Evolutionary conservation across 768 basidiomycete species (phyloP).

Genomic region (Dacryopinax primogenitus): DNA sequence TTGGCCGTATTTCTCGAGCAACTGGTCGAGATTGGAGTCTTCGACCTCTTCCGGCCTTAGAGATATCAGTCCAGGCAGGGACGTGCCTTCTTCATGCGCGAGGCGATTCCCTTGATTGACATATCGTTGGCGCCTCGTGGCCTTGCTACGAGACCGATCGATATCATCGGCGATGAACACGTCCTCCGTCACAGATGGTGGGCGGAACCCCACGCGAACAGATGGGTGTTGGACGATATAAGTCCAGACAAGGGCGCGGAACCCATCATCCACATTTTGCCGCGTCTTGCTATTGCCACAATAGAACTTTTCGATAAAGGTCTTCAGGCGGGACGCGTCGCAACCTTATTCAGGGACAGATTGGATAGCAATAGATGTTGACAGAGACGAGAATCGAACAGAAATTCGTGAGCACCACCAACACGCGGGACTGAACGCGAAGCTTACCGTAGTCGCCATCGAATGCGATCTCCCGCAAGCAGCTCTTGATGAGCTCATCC

Average conservation of each 20-base stretch:
- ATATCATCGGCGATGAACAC: conserved; percentile 66
- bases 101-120: conserved; percentile 19
- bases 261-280: conserved; percentile 61
- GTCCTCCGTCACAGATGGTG: conserved; percentile 45
- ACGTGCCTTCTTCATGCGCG: conserved; percentile 7
- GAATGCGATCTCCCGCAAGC: conserved; percentile 74
- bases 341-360: conserved; percentile 41
- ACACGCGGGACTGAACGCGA: background rate
- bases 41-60: conserved; percentile 39
- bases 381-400: conserved; percentile 36
- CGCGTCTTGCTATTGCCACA: conserved; percentile 28
- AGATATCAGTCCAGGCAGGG: conserved; percentile 20
- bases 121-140: conserved; percentile 32
- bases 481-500: conserved; percentile 77
- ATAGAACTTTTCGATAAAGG: conserved; percentile 60
- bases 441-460: conserved; percentile 79
- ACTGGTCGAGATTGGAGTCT: conserved; percentile 41
- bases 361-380: conserved; percentile 21
- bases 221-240: conserved; percentile 62
- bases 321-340: conserved; percentile 52
- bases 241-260: conserved; percentile 72
- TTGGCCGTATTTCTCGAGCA: conserved; percentile 47
- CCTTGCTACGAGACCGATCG: conserved; percentile 51
- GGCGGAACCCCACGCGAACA: conserved; percentile 59
- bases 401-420: conserved; percentile 16